Evolutionary conservation across 345 rosid genomes (phyloP).

Genomic region (Ceriops zippeliana): DNA sequence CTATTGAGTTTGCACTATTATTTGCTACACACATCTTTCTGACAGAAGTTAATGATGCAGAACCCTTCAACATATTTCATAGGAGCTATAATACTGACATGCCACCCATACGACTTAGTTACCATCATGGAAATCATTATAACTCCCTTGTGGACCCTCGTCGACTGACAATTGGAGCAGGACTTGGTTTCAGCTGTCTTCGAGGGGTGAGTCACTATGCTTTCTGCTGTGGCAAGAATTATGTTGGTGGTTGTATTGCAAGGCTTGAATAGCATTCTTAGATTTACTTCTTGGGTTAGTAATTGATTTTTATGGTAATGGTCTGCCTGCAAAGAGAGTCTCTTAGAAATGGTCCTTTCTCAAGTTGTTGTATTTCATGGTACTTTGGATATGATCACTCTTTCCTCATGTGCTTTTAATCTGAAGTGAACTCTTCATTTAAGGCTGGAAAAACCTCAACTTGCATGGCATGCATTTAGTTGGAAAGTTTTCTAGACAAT

Average conservation of each 20-base stretch:
- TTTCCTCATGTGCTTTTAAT: not conserved
- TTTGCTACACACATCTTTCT: conserved; percentile 12
- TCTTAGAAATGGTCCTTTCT: not conserved
- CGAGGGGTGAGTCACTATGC: conserved; percentile 60
- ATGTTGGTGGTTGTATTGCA: not conserved
- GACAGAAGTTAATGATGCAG: conserved; percentile 33
- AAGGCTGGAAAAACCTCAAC: too few species aligned
- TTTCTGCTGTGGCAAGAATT: not conserved
- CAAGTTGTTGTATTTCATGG: not conserved
- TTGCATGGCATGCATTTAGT: too few species aligned
- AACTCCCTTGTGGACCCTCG: conserved; percentile 96
- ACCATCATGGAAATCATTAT: conserved; percentile 95
- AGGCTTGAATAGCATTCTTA: not conserved
- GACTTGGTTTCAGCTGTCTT: conserved; percentile 92
- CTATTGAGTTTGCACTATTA: not conserved
- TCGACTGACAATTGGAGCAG: conserved; percentile 82
- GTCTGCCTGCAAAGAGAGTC: not conserved
- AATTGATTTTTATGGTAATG: not conserved
- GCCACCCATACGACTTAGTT: conserved; percentile 90
- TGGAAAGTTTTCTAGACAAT: too few species aligned
- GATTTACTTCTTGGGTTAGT: not conserved
- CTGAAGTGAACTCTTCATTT: too few species aligned
- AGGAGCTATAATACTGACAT: conserved; percentile 82
- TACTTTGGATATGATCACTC: not conserved
- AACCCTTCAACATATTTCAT: conserved; percentile 94